A percentile compares a stretch with the other conserved stretches of the same genome.
phyloP scores from a whole-genome alignment of 176 grass and related monocot species.

The Musa troglodytarum region DNA sequence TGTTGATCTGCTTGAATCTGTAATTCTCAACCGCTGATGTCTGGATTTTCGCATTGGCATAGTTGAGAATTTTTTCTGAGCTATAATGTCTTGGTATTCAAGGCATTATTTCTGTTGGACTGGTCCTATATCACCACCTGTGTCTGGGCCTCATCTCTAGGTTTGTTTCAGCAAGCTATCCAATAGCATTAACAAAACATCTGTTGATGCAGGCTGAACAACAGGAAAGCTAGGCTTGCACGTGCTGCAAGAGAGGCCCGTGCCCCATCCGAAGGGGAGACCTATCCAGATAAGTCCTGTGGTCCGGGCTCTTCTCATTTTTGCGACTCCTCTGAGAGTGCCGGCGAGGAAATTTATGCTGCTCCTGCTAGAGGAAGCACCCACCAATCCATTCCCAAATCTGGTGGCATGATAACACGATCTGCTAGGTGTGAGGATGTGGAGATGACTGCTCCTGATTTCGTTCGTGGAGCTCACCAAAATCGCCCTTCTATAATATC shows the following conservation, averaged over 20 bases:
- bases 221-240: constrained; percentile 82
- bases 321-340: constrained; percentile 50
- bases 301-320: constrained; percentile 28
- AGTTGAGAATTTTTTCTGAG: too few relatives aligned
- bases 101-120: constrained; percentile 1
- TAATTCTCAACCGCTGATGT: too few relatives aligned
- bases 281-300: constrained; percentile 47
- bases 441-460: constrained; percentile 27
- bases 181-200: not conserved
- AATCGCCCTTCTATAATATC: constrained; percentile 31
- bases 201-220: constrained; percentile 64
- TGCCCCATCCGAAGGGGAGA: constrained; percentile 48
- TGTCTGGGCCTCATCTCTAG: not conserved
- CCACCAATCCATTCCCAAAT: constrained; percentile 35
- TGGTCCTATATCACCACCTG: not conserved
- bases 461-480: constrained; percentile 20
- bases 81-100: not conserved
- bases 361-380: constrained; percentile 39
- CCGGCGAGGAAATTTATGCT: constrained; percentile 48
- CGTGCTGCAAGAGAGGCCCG: constrained; percentile 70
- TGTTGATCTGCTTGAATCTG: too few relatives aligned
- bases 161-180: too few relatives aligned
- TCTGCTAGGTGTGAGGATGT: constrained; percentile 26
- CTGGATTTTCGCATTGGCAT: too few relatives aligned
- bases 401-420: constrained; percentile 15